Evolutionary conservation across 768 basidiomycete genomes (phyloP).

Genomic region (Imleria badia): DNA sequence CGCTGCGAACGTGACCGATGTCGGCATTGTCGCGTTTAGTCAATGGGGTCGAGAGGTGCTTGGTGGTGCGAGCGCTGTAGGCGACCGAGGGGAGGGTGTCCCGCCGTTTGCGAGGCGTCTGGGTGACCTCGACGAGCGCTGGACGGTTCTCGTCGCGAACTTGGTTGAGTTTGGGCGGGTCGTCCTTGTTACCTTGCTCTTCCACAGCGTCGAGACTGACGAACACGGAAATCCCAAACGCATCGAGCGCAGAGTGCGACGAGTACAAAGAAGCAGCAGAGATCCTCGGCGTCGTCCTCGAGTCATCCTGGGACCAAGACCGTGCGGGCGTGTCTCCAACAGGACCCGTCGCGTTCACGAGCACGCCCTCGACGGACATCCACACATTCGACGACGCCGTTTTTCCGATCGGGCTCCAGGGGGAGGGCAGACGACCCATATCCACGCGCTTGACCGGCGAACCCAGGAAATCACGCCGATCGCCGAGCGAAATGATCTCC

Average conservation of each 20-base stretch:
- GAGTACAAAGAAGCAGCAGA: constrained; percentile 11
- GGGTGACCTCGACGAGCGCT: not conserved
- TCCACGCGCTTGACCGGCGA: constrained; percentile 4
- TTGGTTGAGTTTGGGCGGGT: not conserved
- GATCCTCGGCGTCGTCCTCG: not conserved
- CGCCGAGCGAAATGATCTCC: constrained; percentile 22
- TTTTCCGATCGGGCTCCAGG: constrained; percentile 29
- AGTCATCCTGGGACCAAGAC: not conserved
- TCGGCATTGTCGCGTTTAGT: constrained; percentile 14
- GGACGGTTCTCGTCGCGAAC: constrained; percentile 4
- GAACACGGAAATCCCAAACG: constrained; percentile 19
- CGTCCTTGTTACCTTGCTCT: not conserved
- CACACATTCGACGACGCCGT: constrained; percentile 15
- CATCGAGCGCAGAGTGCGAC: constrained; percentile 14
- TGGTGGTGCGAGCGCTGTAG: constrained; percentile 1
- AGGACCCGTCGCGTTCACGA: constrained; percentile 19
- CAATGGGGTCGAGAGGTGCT: constrained; percentile 19
- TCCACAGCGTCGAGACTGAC: constrained; percentile 7
- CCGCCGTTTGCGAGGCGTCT: constrained; percentile 14
- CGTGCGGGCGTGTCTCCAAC: not conserved
- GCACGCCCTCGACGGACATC: constrained; percentile 23
- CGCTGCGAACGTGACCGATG: constrained; percentile 11
- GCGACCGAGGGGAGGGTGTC: constrained; percentile 13
- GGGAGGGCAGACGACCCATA: constrained; percentile 24
- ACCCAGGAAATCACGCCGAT: constrained; percentile 7